A percentile compares a stretch with the other conserved stretches of the same genome.
These are phyloP conservation scores for Vanderwaltozyma verrucispora DNA, from an alignment of 805 yeast genomes.

Conservation along the genomic window DNA sequence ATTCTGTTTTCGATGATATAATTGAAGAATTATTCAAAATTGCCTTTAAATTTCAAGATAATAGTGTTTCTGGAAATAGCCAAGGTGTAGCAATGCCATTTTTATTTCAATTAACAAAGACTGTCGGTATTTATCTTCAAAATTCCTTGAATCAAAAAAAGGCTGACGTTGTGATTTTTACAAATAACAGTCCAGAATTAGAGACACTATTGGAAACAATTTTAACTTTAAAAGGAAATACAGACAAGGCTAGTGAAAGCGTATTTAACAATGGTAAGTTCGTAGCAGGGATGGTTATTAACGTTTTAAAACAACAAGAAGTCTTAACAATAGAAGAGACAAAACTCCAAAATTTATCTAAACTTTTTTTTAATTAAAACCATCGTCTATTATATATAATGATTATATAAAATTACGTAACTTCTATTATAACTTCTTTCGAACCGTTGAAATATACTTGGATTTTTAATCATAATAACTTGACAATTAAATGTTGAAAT, in stretches of 20 bases:
- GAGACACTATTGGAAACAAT: slow-evolving; percentile 10
- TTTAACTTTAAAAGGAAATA: slow-evolving; percentile 7
- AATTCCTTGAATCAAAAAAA: slow-evolving; percentile 4
- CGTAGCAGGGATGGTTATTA: slow-evolving; percentile 21
- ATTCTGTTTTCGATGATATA: background rate
- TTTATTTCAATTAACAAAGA: slow-evolving; percentile 23
- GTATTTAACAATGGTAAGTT: slow-evolving; percentile 23
- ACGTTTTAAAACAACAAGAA: slow-evolving; percentile 3
- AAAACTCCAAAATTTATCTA: slow-evolving; percentile 5
- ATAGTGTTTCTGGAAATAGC: slow-evolving; percentile 1
- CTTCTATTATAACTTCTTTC: too few species aligned
- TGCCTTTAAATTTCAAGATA: slow-evolving; percentile 16
- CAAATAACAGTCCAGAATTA: slow-evolving; percentile 6
- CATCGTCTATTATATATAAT: too few species aligned
- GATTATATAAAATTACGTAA: too few species aligned
- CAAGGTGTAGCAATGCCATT: slow-evolving; percentile 11
- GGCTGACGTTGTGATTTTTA: slow-evolving; percentile 7
- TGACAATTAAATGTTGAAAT: too few species aligned
- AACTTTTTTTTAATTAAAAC: slow-evolving; percentile 6
- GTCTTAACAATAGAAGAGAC: slow-evolving; percentile 9
- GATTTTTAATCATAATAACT: too few species aligned
- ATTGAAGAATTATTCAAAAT: slow-evolving; percentile 14
- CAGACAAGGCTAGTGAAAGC: slow-evolving; percentile 19
- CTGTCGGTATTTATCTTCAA: slow-evolving; percentile 22
- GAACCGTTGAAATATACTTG: too few species aligned